phyloP scores from a whole-genome alignment of 192 early-diverging fungal genomes.

The Backusella tuberculispora region DNA sequence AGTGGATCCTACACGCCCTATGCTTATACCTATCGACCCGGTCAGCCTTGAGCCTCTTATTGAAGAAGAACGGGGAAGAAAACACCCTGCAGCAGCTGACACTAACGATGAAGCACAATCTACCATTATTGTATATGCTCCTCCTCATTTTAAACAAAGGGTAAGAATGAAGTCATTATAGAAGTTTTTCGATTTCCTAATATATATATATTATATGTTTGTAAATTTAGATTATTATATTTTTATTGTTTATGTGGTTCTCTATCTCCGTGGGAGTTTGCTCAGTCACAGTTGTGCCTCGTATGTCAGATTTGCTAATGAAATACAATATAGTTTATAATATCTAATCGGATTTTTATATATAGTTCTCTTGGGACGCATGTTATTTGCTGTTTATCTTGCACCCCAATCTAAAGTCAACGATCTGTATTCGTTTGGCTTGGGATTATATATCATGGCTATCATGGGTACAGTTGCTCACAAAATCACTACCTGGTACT shows the following conservation, averaged over 20 bases:
- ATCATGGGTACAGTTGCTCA: slow-evolving; percentile 33
- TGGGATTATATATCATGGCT: slow-evolving; percentile 67
- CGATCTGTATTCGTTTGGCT: slow-evolving; percentile 75
- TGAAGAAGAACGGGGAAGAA: slow-evolving; percentile 62
- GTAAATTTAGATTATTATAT: slow-evolving; percentile 42
- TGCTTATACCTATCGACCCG: slow-evolving; percentile 80
- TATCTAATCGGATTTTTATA: slow-evolving; percentile 18
- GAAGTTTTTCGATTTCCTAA: neutral
- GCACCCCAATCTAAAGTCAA: slow-evolving; percentile 63
- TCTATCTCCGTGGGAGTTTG: slow-evolving; percentile 54
- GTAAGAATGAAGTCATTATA: slow-evolving; percentile 35
- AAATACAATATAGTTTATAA: neutral
- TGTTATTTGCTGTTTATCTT: slow-evolving; percentile 46
- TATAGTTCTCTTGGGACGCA: slow-evolving; percentile 66
- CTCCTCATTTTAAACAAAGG: slow-evolving; percentile 66
- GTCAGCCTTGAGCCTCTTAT: slow-evolving; percentile 54
- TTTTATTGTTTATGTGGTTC: slow-evolving; percentile 59
- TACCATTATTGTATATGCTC: slow-evolving; percentile 84
- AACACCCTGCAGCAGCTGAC: slow-evolving; percentile 52
- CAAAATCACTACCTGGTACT: slow-evolving; percentile 32
- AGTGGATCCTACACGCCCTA: slow-evolving; percentile 74
- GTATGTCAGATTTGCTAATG: slow-evolving; percentile 37
- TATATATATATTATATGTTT: slow-evolving; percentile 12
- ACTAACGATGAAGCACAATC: slow-evolving; percentile 60
- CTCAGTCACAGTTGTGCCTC: slow-evolving; percentile 51